Evolutionary conservation across 73 alveolate species (phyloP).

Genomic region (Tetrahymena elliotti): DNA sequence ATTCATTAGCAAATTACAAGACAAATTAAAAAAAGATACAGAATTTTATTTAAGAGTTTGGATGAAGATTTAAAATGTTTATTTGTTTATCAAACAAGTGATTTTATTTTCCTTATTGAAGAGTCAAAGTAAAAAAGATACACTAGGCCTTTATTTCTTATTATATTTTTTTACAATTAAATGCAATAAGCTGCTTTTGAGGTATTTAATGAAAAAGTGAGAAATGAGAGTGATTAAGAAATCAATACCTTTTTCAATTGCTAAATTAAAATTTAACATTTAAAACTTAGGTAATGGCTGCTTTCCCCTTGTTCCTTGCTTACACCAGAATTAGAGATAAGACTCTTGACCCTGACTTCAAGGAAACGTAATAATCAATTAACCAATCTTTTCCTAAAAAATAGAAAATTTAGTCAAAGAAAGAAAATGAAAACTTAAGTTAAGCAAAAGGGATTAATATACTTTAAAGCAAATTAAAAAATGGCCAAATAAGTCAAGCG

Average conservation of each 20-base stretch:
- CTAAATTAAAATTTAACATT: neutral
- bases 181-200: neutral
- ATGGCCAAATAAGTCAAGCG: neutral
- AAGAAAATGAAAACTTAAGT: neutral
- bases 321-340: slow-evolving; percentile 45
- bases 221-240: neutral
- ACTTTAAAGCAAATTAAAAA: neutral
- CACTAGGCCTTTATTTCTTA: neutral
- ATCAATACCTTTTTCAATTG: neutral
- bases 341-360: slow-evolving; percentile 40
- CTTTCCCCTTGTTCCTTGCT: slow-evolving; percentile 24
- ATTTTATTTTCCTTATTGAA: neutral
- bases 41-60: neutral
- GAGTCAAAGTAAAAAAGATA: neutral
- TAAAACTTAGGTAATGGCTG: slow-evolving; percentile 21
- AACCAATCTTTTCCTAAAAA: neutral
- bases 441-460: neutral
- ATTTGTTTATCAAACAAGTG: neutral
- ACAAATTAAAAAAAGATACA: neutral
- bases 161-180: neutral
- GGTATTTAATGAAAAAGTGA: neutral
- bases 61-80: neutral
- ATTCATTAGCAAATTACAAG: neutral
- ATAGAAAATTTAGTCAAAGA: neutral
- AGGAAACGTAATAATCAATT: slow-evolving; percentile 28